Conservation (phyloP, 495 filamentous ascomycete species). For the Cercophora samala region DNA sequence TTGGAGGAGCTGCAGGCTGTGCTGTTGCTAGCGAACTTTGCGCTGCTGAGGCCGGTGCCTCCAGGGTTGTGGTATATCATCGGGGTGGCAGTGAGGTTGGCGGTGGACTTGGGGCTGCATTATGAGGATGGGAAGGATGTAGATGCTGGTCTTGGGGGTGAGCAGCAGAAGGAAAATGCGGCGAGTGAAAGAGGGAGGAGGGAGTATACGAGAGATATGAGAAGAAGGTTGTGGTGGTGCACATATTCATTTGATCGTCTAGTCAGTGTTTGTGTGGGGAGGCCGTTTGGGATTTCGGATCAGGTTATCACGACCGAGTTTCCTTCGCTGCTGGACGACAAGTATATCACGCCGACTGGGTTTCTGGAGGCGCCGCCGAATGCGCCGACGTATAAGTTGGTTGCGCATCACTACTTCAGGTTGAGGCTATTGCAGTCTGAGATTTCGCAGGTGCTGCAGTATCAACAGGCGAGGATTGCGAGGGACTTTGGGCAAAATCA, state of each 20-base stretch:
- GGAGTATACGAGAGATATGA: conserved; percentile 83
- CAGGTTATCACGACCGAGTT: conserved; percentile 94
- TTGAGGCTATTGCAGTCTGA: conserved; percentile 91
- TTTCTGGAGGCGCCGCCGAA: conserved; percentile 55
- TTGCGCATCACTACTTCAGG: conserved; percentile 87
- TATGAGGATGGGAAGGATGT: conserved; percentile 83
- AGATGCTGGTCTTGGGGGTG: conserved; percentile 24
- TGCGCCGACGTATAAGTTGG: conserved; percentile 76
- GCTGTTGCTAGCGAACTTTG: conserved; percentile 84
- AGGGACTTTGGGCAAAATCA: conserved; percentile 54
- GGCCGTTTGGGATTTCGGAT: conserved; percentile 90
- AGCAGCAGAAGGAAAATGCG: conserved; percentile 28
- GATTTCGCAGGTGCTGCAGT: conserved; percentile 89
- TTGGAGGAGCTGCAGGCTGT: conserved; percentile 92
- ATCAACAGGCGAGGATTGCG: conserved; percentile 72
- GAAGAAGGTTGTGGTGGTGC: conserved; percentile 93
- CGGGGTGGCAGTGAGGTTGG: conserved; percentile 84
- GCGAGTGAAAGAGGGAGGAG: conserved; percentile 63
- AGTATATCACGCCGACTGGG: conserved; percentile 82
- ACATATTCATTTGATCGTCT: conserved; percentile 91
- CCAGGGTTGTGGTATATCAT: conserved; percentile 97
- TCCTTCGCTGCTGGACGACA: conserved; percentile 80
- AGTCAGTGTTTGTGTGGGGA: conserved; percentile 85
- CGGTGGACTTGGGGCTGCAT: conserved; percentile 88
- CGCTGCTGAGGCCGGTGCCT: conserved; percentile 82